phyloP scores from a whole-genome alignment of 208 protist species.

The Trypanosoma boissoni region DNA sequence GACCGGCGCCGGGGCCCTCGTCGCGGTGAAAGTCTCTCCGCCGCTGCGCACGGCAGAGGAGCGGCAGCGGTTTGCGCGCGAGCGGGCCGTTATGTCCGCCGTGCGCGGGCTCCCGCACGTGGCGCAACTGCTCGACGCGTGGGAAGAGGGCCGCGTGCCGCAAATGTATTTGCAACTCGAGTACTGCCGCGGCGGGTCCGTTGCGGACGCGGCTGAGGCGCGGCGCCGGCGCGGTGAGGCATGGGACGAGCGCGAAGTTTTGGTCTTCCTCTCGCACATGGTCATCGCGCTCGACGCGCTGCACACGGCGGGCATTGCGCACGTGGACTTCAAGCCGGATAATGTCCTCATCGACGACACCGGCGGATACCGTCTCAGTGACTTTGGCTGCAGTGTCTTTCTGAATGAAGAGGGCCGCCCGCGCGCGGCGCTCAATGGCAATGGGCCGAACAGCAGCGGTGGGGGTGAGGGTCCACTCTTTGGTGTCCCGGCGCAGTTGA shows the following conservation, averaged over 20 bases:
- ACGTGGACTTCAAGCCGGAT: slow-evolving; percentile 94
- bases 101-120: slow-evolving; percentile 68
- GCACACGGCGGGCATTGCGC: slow-evolving; percentile 78
- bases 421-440: slow-evolving; percentile 3
- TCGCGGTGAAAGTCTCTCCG: slow-evolving; percentile 75
- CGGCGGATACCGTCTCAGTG: slow-evolving; percentile 82
- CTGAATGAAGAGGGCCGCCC: slow-evolving; percentile 64
- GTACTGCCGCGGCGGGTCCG: slow-evolving; percentile 81
- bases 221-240: slow-evolving; percentile 36
- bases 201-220: slow-evolving; percentile 47
- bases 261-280: slow-evolving; percentile 82
- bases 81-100: slow-evolving; percentile 57
- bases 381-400: slow-evolving; percentile 90
- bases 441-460: neutral
- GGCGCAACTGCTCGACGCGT: slow-evolving; percentile 68
- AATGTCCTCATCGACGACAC: slow-evolving; percentile 87
- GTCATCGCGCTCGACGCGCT: slow-evolving; percentile 83
- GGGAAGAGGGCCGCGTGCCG: slow-evolving; percentile 69
- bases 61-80: slow-evolving; percentile 53
- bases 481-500: slow-evolving; percentile 42
- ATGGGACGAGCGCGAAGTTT: slow-evolving; percentile 77
- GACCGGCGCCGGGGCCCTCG: slow-evolving; percentile 55
- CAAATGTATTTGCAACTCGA: slow-evolving; percentile 82
- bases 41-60: slow-evolving; percentile 39
- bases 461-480: slow-evolving; percentile 2